Evolutionary conservation across 805 yeast genomes (phyloP).

Genomic region (Suhomyces emberorum): DNA sequence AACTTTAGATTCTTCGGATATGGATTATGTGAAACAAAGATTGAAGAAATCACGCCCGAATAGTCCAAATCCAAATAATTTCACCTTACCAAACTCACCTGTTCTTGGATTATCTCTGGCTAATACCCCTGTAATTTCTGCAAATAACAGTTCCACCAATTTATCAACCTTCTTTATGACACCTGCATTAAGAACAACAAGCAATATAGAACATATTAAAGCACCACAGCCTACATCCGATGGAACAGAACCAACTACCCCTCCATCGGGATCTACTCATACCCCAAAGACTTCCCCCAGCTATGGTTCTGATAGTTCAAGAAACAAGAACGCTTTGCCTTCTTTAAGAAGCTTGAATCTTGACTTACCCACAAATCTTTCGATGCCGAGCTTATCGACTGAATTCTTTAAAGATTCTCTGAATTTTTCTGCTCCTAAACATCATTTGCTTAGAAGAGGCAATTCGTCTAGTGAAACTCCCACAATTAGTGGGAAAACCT

Average conservation of each 20-base stretch:
- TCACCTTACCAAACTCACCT: constrained; percentile 44
- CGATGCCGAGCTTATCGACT: constrained; percentile 18
- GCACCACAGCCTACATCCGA: constrained; percentile 6
- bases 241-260: constrained; percentile 6
- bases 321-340: constrained; percentile 32
- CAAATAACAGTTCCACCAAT: constrained; percentile 40
- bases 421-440: not conserved
- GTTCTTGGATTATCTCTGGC: constrained; percentile 37
- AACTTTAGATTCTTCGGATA: constrained; percentile 41
- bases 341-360: constrained; percentile 49
- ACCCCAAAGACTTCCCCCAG: constrained; percentile 11
- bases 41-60: constrained; percentile 50
- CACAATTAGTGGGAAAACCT: constrained; percentile 1
- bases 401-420: constrained; percentile 2
- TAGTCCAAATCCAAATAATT: constrained; percentile 37
- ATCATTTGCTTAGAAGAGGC: constrained; percentile 1
- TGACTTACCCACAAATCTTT: constrained; percentile 45
- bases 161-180: constrained; percentile 35
- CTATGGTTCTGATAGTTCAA: constrained; percentile 5
- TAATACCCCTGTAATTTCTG: constrained; percentile 41
- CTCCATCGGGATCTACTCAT: constrained; percentile 6
- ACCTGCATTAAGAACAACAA: constrained; percentile 13
- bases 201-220: not conserved
- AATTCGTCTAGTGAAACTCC: constrained; percentile 3
- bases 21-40: constrained; percentile 44